Evolutionary conservation across 1,284 basidiomycete species (phyloP).

Genomic region (Cryptococcus amylolentus): DNA sequence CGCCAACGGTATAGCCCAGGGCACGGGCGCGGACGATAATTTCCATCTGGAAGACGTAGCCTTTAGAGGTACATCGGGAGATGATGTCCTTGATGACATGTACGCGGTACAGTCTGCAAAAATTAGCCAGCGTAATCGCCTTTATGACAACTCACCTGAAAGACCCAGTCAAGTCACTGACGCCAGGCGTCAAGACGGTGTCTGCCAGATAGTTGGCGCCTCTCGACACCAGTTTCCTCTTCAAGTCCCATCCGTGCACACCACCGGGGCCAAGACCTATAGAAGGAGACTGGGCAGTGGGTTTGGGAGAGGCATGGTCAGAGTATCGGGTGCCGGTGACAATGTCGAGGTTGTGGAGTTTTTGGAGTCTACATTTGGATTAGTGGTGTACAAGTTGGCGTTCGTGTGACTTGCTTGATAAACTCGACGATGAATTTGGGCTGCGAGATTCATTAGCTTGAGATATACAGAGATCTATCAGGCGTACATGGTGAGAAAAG

Average conservation of each 20-base stretch:
- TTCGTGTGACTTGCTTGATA: slow-evolving; percentile 59
- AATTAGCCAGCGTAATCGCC: not conserved
- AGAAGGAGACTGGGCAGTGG: slow-evolving; percentile 18
- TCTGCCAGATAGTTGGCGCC: slow-evolving; percentile 83
- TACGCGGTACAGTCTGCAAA: slow-evolving; percentile 68
- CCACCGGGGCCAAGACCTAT: slow-evolving; percentile 62
- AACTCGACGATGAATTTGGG: slow-evolving; percentile 88
- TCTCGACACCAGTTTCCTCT: slow-evolving; percentile 76
- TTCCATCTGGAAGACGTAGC: slow-evolving; percentile 96
- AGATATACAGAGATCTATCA: not conserved
- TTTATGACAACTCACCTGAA: slow-evolving; percentile 61
- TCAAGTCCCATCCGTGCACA: slow-evolving; percentile 84
- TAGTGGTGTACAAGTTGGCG: not conserved
- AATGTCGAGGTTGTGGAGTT: slow-evolving; percentile 76
- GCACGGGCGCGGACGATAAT: slow-evolving; percentile 87
- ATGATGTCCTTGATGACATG: slow-evolving; percentile 77
- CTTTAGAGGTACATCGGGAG: slow-evolving; percentile 73
- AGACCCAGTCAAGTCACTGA: slow-evolving; percentile 80
- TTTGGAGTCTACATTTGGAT: slow-evolving; percentile 60
- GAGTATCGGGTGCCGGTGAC: slow-evolving; percentile 87
- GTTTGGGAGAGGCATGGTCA: slow-evolving; percentile 33
- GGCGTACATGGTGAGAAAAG: slow-evolving; percentile 83
- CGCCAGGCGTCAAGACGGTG: slow-evolving; percentile 73
- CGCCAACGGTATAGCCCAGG: slow-evolving; percentile 76
- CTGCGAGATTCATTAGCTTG: slow-evolving; percentile 48